phyloP scores from a whole-genome alignment of 371 early-diverging fungal genomes.

The Conidiobolus incongruus region DNA sequence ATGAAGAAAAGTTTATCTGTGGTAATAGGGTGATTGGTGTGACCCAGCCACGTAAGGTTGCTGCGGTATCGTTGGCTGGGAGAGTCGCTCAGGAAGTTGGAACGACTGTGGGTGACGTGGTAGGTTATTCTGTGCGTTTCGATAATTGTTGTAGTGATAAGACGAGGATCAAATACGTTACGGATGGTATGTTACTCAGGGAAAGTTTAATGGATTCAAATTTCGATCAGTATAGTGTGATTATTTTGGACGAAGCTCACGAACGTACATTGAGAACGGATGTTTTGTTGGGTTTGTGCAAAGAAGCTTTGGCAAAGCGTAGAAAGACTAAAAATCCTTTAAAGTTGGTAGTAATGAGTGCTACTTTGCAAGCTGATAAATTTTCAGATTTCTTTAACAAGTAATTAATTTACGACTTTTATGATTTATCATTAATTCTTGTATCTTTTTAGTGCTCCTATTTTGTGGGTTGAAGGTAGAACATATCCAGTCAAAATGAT shows the following conservation, averaged over 20 bases:
- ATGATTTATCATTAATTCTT: no score
- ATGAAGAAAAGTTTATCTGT: no score
- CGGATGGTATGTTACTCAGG: slow-evolving; percentile 95
- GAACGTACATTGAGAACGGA: slow-evolving; percentile 97
- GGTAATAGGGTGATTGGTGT: slow-evolving; percentile 94
- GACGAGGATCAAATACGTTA: slow-evolving; percentile 94
- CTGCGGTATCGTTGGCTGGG: slow-evolving; percentile 91
- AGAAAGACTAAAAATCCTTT: slow-evolving; percentile 46
- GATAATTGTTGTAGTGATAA: slow-evolving; percentile 51
- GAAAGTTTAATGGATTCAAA: slow-evolving; percentile 79
- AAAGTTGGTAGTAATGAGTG: slow-evolving; percentile 96
- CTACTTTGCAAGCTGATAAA: slow-evolving; percentile 86
- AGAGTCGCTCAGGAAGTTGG: slow-evolving; percentile 79
- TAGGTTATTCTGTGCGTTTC: slow-evolving; percentile 61
- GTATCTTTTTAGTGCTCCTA: slow-evolving; percentile 51
- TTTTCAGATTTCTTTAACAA: slow-evolving; percentile 85
- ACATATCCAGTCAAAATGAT: slow-evolving; percentile 65
- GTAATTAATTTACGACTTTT: no score
- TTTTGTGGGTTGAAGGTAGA: slow-evolving; percentile 84
- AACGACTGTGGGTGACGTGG: slow-evolving; percentile 32
- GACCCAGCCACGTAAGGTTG: slow-evolving; percentile 98
- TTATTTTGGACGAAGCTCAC: slow-evolving; percentile 99
- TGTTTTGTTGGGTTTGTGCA: slow-evolving; percentile 85
- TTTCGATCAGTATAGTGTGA: slow-evolving; percentile 73
- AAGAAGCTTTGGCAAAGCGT: slow-evolving; percentile 50